These are phyloP conservation scores for Phialocephala sp. DNA, from an alignment of 2,329 filamentous ascomycete species.

Conservation along the genomic window DNA sequence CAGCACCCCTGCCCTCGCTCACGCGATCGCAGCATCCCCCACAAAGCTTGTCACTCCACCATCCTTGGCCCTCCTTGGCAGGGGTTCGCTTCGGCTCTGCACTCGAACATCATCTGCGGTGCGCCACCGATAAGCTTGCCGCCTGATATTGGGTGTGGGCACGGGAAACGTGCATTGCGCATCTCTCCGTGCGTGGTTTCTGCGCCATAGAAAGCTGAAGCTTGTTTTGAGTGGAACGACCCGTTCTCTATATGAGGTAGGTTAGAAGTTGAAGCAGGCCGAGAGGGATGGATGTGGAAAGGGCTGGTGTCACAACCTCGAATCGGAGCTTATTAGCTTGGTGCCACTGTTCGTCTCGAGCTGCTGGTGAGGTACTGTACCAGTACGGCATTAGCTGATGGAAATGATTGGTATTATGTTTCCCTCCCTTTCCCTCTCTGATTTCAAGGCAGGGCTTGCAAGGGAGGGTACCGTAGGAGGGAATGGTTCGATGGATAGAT, in stretches of 20 bases:
- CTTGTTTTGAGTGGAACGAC: no score
- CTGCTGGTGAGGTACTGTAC: background rate
- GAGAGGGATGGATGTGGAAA: background rate
- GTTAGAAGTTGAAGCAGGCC: background rate
- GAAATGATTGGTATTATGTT: background rate
- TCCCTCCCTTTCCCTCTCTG: background rate
- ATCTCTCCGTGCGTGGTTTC: background rate
- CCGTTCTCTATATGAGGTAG: background rate
- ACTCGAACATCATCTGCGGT: background rate
- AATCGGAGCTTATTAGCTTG: background rate
- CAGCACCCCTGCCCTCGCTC: conserved; percentile 16
- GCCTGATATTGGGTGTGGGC: conserved; percentile 14
- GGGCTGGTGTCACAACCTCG: background rate
- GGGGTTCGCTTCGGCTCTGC: conserved; percentile 19
- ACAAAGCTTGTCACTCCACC: conserved; percentile 27
- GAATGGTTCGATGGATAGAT: background rate
- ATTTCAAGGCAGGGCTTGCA: background rate
- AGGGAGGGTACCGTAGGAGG: background rate
- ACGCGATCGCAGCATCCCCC: conserved; percentile 20
- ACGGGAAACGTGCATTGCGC: background rate
- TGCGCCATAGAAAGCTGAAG: background rate
- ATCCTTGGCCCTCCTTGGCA: conserved; percentile 26
- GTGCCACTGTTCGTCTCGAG: background rate
- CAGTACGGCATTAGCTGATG: background rate
- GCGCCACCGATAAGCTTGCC: conserved; percentile 17